A percentile compares a stretch with the other conserved stretches of the same genome.
Evolutionary conservation across 495 filamentous ascomycete genomes (phyloP).

Genomic region (Entonaema liquescens): DNA sequence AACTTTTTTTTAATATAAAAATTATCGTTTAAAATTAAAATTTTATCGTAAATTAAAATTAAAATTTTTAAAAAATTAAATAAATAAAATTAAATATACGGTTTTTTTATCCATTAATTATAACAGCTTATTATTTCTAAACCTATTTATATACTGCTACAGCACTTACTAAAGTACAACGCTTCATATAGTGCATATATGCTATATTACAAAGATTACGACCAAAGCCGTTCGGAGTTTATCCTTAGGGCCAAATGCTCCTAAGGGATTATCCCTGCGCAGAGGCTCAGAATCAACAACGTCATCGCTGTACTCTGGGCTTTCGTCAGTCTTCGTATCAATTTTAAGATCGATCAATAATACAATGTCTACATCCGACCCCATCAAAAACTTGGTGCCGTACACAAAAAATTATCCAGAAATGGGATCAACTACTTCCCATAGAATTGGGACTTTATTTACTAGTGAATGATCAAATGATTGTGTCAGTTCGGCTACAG

Average conservation of each 20-base stretch:
- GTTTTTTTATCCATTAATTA: no score
- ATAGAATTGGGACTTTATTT: constrained; percentile 14
- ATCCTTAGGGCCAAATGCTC: constrained; percentile 25
- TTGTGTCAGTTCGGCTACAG: constrained; percentile 15
- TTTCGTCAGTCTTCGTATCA: constrained; percentile 35
- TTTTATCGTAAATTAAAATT: no score
- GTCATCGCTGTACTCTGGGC: constrained; percentile 37
- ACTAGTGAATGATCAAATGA: constrained; percentile 25
- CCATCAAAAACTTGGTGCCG: constrained; percentile 11
- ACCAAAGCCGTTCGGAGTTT: constrained; percentile 7
- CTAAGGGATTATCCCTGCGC: constrained; percentile 27
- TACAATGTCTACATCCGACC: constrained; percentile 17
- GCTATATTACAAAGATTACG: constrained; percentile 9
- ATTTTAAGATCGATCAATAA: constrained; percentile 28
- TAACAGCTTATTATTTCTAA: no score
- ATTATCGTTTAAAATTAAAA: no score
- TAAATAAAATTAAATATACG: no score
- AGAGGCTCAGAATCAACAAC: constrained; percentile 28
- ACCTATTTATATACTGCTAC: neutral
- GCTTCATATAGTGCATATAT: constrained; percentile 8
- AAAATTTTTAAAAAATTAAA: no score
- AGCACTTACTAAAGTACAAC: neutral
- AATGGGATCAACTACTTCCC: constrained; percentile 25
- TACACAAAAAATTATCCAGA: constrained; percentile 10
- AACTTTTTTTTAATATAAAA: no score